phyloP scores from a whole-genome alignment of 176 grass and related monocot species.

The Avena sativa region DNA sequence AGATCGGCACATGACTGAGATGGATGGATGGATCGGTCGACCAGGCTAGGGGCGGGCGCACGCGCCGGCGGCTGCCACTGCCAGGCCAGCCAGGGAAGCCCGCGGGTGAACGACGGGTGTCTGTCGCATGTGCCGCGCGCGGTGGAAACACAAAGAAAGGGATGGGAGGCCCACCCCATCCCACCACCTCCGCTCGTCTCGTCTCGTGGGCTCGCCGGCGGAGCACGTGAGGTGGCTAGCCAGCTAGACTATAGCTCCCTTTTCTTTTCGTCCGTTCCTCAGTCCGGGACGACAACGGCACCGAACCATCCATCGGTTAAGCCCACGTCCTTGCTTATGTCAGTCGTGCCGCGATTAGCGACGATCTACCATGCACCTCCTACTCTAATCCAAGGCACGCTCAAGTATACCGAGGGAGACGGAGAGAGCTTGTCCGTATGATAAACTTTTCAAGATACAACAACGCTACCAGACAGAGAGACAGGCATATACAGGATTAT shows the following conservation, averaged over 20 bases:
- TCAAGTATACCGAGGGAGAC: conserved; percentile 4
- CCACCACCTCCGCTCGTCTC: conserved; percentile 35
- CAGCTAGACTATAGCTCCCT: background rate
- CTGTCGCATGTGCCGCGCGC: conserved; percentile 38
- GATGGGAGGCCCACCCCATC: conserved; percentile 5
- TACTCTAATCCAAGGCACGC: background rate
- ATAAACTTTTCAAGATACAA: conserved; percentile 12
- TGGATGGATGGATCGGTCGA: background rate
- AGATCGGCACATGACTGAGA: background rate
- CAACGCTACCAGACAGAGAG: conserved; percentile 23
- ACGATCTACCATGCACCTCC: background rate
- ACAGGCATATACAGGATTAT: background rate
- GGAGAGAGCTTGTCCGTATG: background rate
- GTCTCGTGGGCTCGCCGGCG: conserved; percentile 34
- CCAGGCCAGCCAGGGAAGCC: conserved; percentile 7
- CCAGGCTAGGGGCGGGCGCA: background rate
- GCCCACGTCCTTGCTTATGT: background rate
- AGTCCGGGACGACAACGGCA: background rate
- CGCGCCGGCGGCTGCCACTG: background rate
- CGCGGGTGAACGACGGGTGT: conserved; percentile 3
- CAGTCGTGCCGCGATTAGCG: conserved; percentile 5
- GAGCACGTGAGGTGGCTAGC: conserved; percentile 47
- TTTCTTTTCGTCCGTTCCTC: background rate
- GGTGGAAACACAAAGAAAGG: conserved; percentile 15
- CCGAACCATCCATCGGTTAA: background rate